Conservation (phyloP, 352 stramenopile species). For the Pythium chondricola region DNA sequence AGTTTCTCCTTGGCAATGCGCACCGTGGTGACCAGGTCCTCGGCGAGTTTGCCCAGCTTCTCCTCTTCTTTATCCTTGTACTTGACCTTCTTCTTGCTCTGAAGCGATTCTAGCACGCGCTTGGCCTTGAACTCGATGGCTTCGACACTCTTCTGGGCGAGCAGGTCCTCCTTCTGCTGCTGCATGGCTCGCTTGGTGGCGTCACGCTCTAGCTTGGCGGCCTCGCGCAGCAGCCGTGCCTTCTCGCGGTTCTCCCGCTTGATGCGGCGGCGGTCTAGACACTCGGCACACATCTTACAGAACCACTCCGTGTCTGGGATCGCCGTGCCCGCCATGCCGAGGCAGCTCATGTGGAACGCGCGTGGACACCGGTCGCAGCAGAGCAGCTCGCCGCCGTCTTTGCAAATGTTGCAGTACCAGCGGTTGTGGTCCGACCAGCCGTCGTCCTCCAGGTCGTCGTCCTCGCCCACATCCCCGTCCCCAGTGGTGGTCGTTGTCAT, state of each 20-base stretch:
- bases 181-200: slow-evolving; percentile 50
- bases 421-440: slow-evolving; percentile 83
- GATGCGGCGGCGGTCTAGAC: slow-evolving; percentile 63
- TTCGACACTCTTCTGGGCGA: slow-evolving; percentile 69
- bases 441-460: slow-evolving; percentile 38
- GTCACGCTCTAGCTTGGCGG: slow-evolving; percentile 76
- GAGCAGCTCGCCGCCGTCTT: slow-evolving; percentile 83
- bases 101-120: slow-evolving; percentile 82
- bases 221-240: slow-evolving; percentile 67
- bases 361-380: slow-evolving; percentile 90
- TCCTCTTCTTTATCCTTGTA: slow-evolving; percentile 89
- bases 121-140: slow-evolving; percentile 82
- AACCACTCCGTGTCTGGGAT: slow-evolving; percentile 84
- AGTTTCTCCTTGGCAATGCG: slow-evolving; percentile 71
- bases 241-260: slow-evolving; percentile 80
- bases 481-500: background rate
- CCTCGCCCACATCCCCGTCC: slow-evolving; percentile 33
- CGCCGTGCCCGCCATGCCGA: slow-evolving; percentile 68
- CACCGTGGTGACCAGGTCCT: slow-evolving; percentile 76
- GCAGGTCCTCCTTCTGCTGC: slow-evolving; percentile 65
- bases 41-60: slow-evolving; percentile 70
- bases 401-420: slow-evolving; percentile 90
- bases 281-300: slow-evolving; percentile 84
- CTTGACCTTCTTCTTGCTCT: slow-evolving; percentile 85
- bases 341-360: slow-evolving; percentile 90